Base-by-base conservation (phyloP, 2,329 filamentous ascomycete genomes). In the Apiospora hydei region DNA sequence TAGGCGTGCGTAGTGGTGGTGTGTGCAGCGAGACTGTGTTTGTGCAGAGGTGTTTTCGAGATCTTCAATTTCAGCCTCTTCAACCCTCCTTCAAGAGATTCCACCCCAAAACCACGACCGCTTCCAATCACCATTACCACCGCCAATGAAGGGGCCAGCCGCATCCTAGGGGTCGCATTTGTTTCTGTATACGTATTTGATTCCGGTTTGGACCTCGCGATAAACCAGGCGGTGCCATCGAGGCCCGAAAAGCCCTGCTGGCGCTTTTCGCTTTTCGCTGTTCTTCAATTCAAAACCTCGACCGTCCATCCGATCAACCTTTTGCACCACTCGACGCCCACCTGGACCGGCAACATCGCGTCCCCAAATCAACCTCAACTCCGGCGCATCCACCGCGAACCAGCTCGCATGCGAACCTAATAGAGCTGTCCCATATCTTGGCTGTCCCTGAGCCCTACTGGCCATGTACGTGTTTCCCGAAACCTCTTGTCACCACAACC, bases 21-120 rank as follows among this genome's bases (percentile, higher is more conserved):
- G 57, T 64, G 57, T 64, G 57, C 57, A 41, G 57, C 41, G 57
- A 64, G 30, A 38, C 34, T 41, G 57, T 64, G 57, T 64, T 64
- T 38, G 57, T 64, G 57, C 57, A 64, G 57, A 64, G 57, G 57
- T 77, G 77, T 78, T 78, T 78, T 78, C 76, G 73, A 77, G 76
- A 76, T 77, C 75, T 77, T 75, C 75, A 78, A 78, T 79, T 77
- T 80, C 78, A 78, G 77, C 77, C 76, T 79, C 78, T 77, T 75
- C 75, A 72, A 72, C 71, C 72, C 73, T 77, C 73, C 46, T 71
- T 61, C 53, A 71, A 68, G 71, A 71, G 57, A 64, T 64, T 64
- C 34, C 57, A 41, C 30, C 57, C 57, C n/a, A n/a, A n/a, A 69
- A 72, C 70, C 70, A 71, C 46, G 10, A 64, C 16, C 34, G 34